phyloP scores from a whole-genome alignment of 2,329 filamentous ascomycete genomes.

The Leptographium lundbergii region DNA sequence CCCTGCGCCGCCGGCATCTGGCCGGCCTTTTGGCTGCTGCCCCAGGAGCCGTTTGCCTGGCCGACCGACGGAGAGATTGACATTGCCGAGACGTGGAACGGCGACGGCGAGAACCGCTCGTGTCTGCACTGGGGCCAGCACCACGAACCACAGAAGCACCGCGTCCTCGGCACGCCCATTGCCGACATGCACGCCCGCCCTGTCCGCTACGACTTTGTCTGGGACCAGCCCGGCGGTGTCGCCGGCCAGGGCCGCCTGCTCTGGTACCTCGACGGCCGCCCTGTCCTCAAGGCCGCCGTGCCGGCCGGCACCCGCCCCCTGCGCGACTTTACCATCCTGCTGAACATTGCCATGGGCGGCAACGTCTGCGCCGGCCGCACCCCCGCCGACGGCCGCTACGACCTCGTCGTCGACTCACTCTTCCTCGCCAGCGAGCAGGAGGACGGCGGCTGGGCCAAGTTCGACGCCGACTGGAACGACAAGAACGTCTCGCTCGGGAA shows the following conservation, averaged over 20 bases:
- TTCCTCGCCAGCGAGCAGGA: slow-evolving; percentile 2
- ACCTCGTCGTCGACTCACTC: slow-evolving; percentile 4
- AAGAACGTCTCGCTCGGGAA: neutral
- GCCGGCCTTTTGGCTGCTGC: slow-evolving; percentile 8
- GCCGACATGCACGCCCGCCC: slow-evolving; percentile 6
- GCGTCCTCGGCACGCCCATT: neutral
- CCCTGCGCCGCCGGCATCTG: slow-evolving; percentile 7
- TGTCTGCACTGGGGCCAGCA: slow-evolving; percentile 7
- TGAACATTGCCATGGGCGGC: slow-evolving; percentile 7
- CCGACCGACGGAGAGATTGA: slow-evolving; percentile 7
- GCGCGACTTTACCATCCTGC: slow-evolving; percentile 5
- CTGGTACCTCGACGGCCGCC: slow-evolving; percentile 5
- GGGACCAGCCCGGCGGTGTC: slow-evolving; percentile 2
- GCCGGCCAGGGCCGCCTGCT: slow-evolving; percentile 2
- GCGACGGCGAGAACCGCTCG: slow-evolving; percentile 5
- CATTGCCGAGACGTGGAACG: slow-evolving; percentile 8
- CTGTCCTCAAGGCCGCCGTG: slow-evolving; percentile 1
- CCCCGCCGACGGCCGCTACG: slow-evolving; percentile 2
- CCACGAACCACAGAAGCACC: slow-evolving; percentile 6
- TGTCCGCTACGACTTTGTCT: slow-evolving; percentile 6
- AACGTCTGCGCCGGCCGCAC: slow-evolving; percentile 5
- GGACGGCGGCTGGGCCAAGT: slow-evolving; percentile 3
- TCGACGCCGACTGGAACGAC: slow-evolving; percentile 1
- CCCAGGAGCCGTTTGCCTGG: slow-evolving; percentile 5
- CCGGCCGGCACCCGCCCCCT: slow-evolving; percentile 3